Evolutionary conservation across 257 asterid genomes (phyloP).

Genomic region (Fraxinus cuspidata): DNA sequence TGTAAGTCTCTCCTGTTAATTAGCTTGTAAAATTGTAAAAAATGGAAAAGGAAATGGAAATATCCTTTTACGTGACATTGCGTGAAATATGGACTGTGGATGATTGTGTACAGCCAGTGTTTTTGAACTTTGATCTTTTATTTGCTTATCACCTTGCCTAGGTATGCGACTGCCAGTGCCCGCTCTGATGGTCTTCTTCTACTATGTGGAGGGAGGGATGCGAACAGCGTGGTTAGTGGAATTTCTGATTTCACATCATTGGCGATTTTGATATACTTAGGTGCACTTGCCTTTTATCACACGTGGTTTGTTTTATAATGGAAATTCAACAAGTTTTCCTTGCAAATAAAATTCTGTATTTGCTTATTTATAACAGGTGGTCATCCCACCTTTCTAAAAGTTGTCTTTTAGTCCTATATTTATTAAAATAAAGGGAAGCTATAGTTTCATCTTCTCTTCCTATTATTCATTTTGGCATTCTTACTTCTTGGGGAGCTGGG

Average conservation of each 20-base stretch:
- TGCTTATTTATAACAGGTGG: background rate
- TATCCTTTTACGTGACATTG: slow-evolving; percentile 15
- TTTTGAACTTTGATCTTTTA: slow-evolving; percentile 25
- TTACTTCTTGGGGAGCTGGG: slow-evolving; percentile 8
- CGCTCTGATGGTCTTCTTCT: slow-evolving; percentile 99
- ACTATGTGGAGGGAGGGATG: slow-evolving; percentile 99
- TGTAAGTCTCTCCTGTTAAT: slow-evolving; percentile 13
- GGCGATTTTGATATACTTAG: background rate
- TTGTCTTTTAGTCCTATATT: background rate
- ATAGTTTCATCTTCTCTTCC: background rate
- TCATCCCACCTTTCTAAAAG: background rate
- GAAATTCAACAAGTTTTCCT: background rate
- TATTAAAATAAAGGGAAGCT: background rate
- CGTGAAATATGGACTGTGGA: background rate
- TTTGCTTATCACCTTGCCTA: slow-evolving; percentile 34
- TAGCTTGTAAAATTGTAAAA: slow-evolving; percentile 9
- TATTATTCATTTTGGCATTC: background rate
- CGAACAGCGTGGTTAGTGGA: slow-evolving; percentile 86
- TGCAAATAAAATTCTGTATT: background rate
- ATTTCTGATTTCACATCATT: slow-evolving; percentile 13
- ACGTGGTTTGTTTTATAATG: background rate
- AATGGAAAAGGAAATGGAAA: background rate
- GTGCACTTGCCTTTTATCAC: slow-evolving; percentile 14
- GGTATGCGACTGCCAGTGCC: slow-evolving; percentile 99
- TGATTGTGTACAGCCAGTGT: background rate